Percentiles rank a stretch among this genome's conserved stretches.
Evolutionary conservation across 164 flowering plant species (phyloP).

Genomic region (Magnolia kwangsiensis): DNA sequence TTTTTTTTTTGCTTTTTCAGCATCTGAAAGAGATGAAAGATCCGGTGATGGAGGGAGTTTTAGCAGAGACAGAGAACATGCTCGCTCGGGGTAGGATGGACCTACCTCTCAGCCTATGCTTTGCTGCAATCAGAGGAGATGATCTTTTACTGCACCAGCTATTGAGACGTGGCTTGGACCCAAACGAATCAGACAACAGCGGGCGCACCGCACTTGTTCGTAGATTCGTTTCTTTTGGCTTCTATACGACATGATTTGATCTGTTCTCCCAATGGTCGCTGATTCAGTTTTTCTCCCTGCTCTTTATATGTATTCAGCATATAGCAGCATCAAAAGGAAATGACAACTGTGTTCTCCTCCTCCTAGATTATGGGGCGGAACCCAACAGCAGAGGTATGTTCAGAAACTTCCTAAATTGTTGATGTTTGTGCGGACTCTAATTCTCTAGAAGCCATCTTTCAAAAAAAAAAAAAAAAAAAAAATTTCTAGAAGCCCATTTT

Average conservation of each 20-base stretch:
- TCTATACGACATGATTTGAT: background rate
- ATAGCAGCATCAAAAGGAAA: constrained; percentile 79
- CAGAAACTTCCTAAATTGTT: background rate
- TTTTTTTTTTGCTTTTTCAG: constrained; percentile 33
- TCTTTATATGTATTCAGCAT: constrained; percentile 48
- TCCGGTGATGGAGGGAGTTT: constrained; percentile 73
- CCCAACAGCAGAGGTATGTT: constrained; percentile 74
- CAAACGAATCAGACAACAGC: constrained; percentile 78
- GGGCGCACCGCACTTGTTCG: constrained; percentile 80
- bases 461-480: too few relatives aligned
- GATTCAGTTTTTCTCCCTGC: background rate
- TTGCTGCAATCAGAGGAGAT: constrained; percentile 78
- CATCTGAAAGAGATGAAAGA: constrained; percentile 68
- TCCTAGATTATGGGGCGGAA: constrained; percentile 82
- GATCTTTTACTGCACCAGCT: constrained; percentile 61
- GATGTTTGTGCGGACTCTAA: background rate
- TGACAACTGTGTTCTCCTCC: constrained; percentile 63
- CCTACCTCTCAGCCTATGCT: constrained; percentile 81
- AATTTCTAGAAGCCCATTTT: background rate
- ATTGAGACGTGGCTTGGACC: constrained; percentile 71
- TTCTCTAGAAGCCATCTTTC: background rate
- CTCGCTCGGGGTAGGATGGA: constrained; percentile 85
- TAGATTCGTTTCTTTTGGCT: background rate
- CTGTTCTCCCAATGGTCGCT: constrained; percentile 3
- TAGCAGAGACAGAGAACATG: constrained; percentile 82